Evolutionary conservation across 1,284 basidiomycete species (phyloP), one percentile per base, ranked within the genome.

Genomic region (Trichosporon ovoides): DNA sequence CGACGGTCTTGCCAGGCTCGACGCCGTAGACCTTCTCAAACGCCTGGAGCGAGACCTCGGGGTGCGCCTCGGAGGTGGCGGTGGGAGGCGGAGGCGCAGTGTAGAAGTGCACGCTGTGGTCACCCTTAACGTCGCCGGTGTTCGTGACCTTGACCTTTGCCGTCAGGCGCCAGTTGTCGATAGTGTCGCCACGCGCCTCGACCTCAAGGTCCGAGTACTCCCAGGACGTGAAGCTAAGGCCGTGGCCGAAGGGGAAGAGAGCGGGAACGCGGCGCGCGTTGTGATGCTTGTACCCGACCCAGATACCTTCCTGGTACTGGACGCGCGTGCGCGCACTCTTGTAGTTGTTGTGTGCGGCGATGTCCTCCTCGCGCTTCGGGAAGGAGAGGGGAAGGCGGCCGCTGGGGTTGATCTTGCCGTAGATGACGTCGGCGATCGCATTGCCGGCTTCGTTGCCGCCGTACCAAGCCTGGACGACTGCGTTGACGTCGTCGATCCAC

Each of bases 181-280:
- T 20, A 12, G n/a, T 16, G 11, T 18, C 35, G 56, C 55, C 53
- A 1, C 7, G 1, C 33, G 56, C 38, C 54, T 28, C 38, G 14
- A 53, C 34, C 34, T 12, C 7, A n/a, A 61, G 51, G 34, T 37
- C 38, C 12, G 22, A 16, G 57, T 86, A 80, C 16, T 77, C 72
- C 78, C 93, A 93, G 0, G 82, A 83, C 10, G 89, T 89, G 77
- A 91, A 93, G 0, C 87, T 89, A 18, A 92, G 82, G 16, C 91
- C 91, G 68, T 74, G 87, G 82, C 89, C 89, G 71, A 91, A 91
- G 24, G 87, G 81, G 76, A 86, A 91, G 13, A 84, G 80, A 2
- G 89, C 86, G 14, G 77, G 75, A 58, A 89, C 84, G 19, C 80
- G 81, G 55, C 84, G 78, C 65, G 85, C 82, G 40, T 86, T 83